Conservation (phyloP, 305 asterid genomes). For the Ajuga reptans region DNA sequence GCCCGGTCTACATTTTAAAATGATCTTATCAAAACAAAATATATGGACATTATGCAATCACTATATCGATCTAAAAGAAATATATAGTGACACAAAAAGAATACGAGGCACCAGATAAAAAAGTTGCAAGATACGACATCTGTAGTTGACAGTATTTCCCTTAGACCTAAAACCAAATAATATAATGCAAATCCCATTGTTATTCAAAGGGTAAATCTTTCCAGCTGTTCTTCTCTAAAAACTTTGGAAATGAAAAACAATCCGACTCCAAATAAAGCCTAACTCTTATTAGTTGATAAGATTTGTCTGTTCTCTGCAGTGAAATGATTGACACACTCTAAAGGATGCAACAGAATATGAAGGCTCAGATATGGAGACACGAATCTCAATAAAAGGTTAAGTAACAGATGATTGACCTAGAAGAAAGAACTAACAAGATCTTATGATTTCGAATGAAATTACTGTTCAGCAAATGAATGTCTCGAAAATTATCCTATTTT, state of each 20-base stretch:
- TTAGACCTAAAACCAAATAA: background rate
- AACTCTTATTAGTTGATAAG: background rate
- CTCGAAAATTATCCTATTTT: conserved; percentile 9
- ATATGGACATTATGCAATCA: background rate
- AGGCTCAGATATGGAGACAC: conserved; percentile 6
- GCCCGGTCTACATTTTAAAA: background rate
- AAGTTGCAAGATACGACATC: background rate
- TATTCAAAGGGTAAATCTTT: background rate
- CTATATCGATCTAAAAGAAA: background rate
- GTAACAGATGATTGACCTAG: background rate
- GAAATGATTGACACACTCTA: background rate
- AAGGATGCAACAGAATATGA: background rate
- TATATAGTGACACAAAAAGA: background rate
- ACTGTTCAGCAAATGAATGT: conserved; percentile 1
- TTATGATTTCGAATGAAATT: conserved; percentile 12
- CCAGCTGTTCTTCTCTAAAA: background rate
- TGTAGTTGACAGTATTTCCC: background rate
- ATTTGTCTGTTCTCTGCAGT: background rate
- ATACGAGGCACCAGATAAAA: background rate
- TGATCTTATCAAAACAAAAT: background rate
- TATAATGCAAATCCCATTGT: background rate
- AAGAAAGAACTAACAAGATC: conserved; percentile 6
- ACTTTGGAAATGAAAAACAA: background rate
- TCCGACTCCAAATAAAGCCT: background rate
- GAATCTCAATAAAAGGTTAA: conserved; percentile 3